Base-by-base conservation (phyloP, 2,329 filamentous ascomycete species). In the Coniochaeta hoffmannii region DNA sequence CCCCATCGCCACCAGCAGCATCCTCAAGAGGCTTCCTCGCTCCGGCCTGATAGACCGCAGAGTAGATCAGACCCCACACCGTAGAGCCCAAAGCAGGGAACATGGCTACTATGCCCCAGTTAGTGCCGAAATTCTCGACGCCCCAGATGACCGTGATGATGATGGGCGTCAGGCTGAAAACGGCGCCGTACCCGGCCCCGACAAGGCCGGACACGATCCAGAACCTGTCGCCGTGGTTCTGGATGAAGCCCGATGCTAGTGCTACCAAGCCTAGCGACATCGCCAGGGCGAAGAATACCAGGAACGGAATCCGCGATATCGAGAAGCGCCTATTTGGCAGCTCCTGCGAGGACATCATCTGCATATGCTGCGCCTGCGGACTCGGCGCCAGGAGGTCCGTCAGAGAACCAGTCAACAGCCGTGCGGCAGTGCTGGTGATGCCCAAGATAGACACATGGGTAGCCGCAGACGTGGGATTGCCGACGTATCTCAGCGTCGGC, bases 131-230 rank as follows among this genome's bases (percentile, higher is more conserved):
- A 69, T 97, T 99, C 75, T 97, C 92, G 0, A 96, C 91, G 26
- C 94, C 94, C 94, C 94, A 99, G 49, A 99, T 93, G 10, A 97
- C 91, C n/a, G 87, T 90, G 62, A 97, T 88, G 56, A 97, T 89
- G 61, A 97, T 92, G 2, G 94, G 94, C 0, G 89, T 88, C 6
- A 97, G 80, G 50, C 85, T 88, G 75, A 97, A 99, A 22, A 92
- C 83, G 31, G 92, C 92, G 46, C 94, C 94, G 67, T 99, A 97
- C 46, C 94, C 94, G 1, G 91, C 86, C 7, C 94, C 94, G 7
- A 99, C 85, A 1, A 92, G 79, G 0, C 87, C 83, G 0, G 90
- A 95, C 9, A 96, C 88, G 50, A 93, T 72, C 81, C 91, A 93
- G 74, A 97, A 96, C 34, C 90, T 82, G 52, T 87, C 81, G 26